Evolutionary conservation across 1,284 basidiomycete genomes (phyloP), one percentile per base, ranked within the genome.

Genomic region (Porogramme epimiltina): DNA sequence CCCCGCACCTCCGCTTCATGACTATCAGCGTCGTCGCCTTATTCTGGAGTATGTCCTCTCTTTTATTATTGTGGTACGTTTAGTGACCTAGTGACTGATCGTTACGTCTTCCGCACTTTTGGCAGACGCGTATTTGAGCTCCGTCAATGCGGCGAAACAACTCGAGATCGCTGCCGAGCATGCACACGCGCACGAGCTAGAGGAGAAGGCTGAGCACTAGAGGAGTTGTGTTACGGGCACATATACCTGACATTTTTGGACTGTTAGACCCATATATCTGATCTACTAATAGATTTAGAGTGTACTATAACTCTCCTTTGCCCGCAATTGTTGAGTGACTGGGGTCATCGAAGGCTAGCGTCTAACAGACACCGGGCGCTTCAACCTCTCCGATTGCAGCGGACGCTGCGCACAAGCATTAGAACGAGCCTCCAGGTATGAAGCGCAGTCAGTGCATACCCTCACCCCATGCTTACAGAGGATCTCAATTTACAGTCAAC

Each of bases 11-110:
- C 49, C 83, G 91, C n/a, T 85, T 94, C 54, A 76, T 88, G 8
- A 76, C 88, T 19, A 80, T 93, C 24, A 83, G 91, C 63, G 79
- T 87, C 15, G 90, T 95, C 47, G 88, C 86, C 53, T 75, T 95
- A 47, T 90, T 92, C 72, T 94, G 91, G 93, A 94, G 88, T 91
- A 63, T 46, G 85, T 80, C n/a, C 2, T 11, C 3, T 39, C 4
- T 10, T 38, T 31, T 31, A 6, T 22, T 31, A 45, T 49, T 46
- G 25, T 42, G 28, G 37, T 59, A 6, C 37, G 37, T 19, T 13
- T 19, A 2, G 13, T 62, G 45, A 66, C 54, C 54, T 57, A 61
- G 26, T 45, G 41, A 51, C 22, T 58, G 46, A 37, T 18, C 28
- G 6, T 31, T 6, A 31, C 28, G 28, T 31, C 28, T 15, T 31